A percentile compares a stretch with the other conserved stretches of the same genome.
Conservation (phyloP, 441 rosid species). For the Populus hybrid region DNA sequence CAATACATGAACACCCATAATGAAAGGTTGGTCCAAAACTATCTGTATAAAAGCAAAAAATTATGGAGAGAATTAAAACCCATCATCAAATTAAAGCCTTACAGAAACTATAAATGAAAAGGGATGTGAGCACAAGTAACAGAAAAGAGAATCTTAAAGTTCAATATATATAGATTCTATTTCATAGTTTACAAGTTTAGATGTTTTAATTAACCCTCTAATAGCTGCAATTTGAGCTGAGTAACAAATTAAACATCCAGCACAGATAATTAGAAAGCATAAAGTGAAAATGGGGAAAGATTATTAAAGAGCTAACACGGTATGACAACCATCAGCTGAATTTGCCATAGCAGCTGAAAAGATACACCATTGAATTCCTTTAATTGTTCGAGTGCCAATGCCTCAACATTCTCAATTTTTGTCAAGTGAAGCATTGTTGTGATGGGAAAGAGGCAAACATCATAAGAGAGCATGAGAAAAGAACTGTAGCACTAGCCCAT, state of each 20-base stretch:
- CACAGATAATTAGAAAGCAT: neutral
- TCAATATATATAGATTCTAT: neutral
- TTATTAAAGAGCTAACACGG: neutral
- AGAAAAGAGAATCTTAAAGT: neutral
- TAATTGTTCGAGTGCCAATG: neutral
- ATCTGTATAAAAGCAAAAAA: constrained; percentile 51
- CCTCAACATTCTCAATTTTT: neutral
- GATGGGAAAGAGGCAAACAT: neutral
- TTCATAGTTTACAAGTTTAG: neutral
- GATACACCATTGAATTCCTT: neutral
- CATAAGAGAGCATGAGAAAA: neutral
- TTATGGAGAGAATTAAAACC: neutral
- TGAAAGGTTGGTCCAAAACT: constrained; percentile 93
- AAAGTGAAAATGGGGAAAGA: neutral
- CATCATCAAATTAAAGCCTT: constrained; percentile 4
- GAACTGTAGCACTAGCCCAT: neutral
- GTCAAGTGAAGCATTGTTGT: neutral
- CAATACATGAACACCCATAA: constrained; percentile 89
- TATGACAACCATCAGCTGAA: neutral
- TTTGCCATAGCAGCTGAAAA: neutral
- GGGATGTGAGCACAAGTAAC: neutral
- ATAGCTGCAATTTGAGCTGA: neutral
- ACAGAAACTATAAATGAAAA: neutral
- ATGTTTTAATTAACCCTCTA: neutral
- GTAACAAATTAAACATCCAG: neutral